These are phyloP conservation scores for Cladophialophora psammophila DNA, from an alignment of 2,329 filamentous ascomycete genomes.

Conservation along the genomic window DNA sequence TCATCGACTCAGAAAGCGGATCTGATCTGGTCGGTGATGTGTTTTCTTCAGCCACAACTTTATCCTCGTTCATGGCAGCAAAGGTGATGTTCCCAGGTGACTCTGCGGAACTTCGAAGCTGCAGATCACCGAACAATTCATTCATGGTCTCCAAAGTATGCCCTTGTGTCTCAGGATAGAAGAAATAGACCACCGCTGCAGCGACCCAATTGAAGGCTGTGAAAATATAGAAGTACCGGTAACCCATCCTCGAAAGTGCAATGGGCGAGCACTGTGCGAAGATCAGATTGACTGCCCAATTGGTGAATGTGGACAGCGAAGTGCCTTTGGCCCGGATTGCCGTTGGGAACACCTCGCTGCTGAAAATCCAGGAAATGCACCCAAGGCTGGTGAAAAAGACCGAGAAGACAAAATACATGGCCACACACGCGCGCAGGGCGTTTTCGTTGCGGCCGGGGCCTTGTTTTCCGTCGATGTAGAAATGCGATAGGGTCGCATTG, in stretches of 20 bases:
- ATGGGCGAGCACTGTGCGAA: conserved; percentile 60
- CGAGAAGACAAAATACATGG: conserved; percentile 58
- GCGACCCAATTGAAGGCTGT: conserved; percentile 58
- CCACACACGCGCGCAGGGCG: conserved; percentile 54
- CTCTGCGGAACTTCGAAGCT: conserved; percentile 1
- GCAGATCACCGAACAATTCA: conserved; percentile 41
- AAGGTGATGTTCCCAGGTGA: neutral
- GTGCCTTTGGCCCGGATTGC: conserved; percentile 53
- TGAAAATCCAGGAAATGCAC: conserved; percentile 58
- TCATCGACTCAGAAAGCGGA: neutral
- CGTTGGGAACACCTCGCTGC: conserved; percentile 57
- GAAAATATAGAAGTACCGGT: conserved; percentile 60
- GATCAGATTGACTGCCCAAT: conserved; percentile 57
- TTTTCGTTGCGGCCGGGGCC: conserved; percentile 41
- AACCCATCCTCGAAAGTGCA: conserved; percentile 53
- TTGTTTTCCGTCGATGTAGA: conserved; percentile 44
- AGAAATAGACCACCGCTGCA: conserved; percentile 46
- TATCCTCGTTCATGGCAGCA: neutral
- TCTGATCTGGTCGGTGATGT: neutral
- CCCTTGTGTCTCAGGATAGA: conserved; percentile 46
- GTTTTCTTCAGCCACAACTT: neutral
- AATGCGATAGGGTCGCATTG: conserved; percentile 51
- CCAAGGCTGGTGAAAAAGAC: conserved; percentile 55
- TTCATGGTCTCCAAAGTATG: conserved; percentile 46
- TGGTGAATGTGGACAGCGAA: conserved; percentile 55